phyloP scores from a whole-genome alignment of 176 grass and related monocot genomes.

The Oryza nivara region DNA sequence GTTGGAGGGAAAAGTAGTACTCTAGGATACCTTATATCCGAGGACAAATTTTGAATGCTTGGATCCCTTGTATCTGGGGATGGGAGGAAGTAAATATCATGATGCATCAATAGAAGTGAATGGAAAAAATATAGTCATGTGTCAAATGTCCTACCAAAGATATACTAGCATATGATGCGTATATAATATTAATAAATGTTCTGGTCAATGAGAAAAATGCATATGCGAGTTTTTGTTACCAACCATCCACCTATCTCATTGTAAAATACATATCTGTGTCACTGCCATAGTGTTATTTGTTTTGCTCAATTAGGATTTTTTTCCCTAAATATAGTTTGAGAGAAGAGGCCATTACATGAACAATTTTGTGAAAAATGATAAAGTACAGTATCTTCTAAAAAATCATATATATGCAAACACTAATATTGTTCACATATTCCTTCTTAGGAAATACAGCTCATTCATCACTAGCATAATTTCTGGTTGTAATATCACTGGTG shows the following conservation, averaged over 20 bases:
- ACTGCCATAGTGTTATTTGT: neutral
- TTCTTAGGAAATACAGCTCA: slow-evolving; percentile 26
- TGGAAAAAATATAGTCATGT: neutral
- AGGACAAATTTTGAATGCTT: no score
- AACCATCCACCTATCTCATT: slow-evolving; percentile 19
- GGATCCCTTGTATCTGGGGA: no score
- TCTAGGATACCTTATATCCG: no score
- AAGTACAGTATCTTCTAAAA: slow-evolving; percentile 20
- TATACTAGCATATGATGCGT: slow-evolving; percentile 23
- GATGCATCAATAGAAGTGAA: slow-evolving; percentile 3
- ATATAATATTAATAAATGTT: neutral
- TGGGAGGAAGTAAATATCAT: neutral
- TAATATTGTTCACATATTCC: slow-evolving; percentile 20
- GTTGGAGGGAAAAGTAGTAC: no score
- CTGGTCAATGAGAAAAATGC: slow-evolving; percentile 22
- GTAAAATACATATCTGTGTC: neutral
- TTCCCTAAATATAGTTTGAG: neutral
- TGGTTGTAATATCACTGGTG: slow-evolving; percentile 25
- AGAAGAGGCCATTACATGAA: slow-evolving; percentile 1
- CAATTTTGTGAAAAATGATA: neutral
- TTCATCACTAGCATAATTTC: slow-evolving; percentile 19
- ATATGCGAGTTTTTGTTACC: neutral
- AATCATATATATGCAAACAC: slow-evolving; percentile 26
- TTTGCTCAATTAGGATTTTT: neutral
- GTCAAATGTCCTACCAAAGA: slow-evolving; percentile 1